Evolutionary conservation across 1,284 basidiomycete species (phyloP), one percentile per base, ranked within the genome.

Genomic region (Mycena sp.): DNA sequence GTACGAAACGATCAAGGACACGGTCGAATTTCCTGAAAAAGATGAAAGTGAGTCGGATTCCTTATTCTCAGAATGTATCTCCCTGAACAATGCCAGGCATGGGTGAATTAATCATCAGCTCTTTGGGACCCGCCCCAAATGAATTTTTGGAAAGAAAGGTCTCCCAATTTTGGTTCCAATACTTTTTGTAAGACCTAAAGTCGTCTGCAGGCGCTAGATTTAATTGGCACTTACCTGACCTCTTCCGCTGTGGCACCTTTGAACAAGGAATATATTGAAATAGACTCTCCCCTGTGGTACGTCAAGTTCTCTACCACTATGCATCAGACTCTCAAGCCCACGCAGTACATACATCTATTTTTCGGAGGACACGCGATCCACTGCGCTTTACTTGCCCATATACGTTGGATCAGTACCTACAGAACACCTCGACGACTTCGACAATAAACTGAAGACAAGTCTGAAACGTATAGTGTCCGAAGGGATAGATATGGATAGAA

Each of bases 11-110:
- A 73, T 83, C 50, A 87, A 85, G 65, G 85, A 90, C 61, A 82
- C 85, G 0, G 88, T 99, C 30, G 93, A 97, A 70, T 99, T 99
- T 73, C 98, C 98, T n/a, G 98, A 99, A 78, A 90, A 95, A 77
- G 97, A 99, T 75, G 98, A 99, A 81, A 95, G 92, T 80, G 61
- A 25, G 80, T 71, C 19, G 19, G 19, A 56, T 41, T 11, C 9
- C 11, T 25, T n/a, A n/a, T n/a, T 30, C 32, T 46, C 17, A 4
- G 2, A n/a, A 30, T n/a, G 64, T 65, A 38, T 51, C n/a, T n/a
- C n/a, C n/a, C n/a, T 46, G 10, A 56, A n/a, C 29, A 38, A 5
- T 19, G 43, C 43, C 51, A 83, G 82, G 78, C 48, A 85, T 95
- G 67, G 97, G 98, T 41, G 96, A 99, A 80, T 74, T 99, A 7